phyloP scores from a whole-genome alignment of 495 filamentous ascomycete species.

The Trichoderma gamsii region DNA sequence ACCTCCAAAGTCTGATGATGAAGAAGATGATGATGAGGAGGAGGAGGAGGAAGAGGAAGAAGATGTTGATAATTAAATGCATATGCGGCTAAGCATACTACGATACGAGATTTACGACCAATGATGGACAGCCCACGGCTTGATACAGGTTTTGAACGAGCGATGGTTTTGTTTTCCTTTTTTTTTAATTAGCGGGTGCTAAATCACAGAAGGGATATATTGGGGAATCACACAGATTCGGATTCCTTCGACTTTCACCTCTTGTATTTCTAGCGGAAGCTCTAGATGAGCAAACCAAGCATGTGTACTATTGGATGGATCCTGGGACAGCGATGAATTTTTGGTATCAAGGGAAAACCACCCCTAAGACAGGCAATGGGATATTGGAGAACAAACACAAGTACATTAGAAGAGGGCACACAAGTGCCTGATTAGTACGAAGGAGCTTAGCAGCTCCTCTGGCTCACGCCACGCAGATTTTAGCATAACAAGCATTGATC shows the following conservation, averaged over 20 bases:
- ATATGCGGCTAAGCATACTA: background rate
- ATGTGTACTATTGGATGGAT: background rate
- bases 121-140: no score
- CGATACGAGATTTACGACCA: background rate
- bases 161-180: background rate
- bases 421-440: background rate
- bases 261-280: background rate
- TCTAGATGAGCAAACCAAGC: background rate
- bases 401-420: background rate
- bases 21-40: conserved; percentile 49
- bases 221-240: background rate
- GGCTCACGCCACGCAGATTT: background rate
- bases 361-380: background rate
- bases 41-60: conserved; percentile 39
- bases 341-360: background rate
- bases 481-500: background rate
- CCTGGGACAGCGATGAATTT: background rate
- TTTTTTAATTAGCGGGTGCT: background rate
- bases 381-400: background rate
- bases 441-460: background rate
- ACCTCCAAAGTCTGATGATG: conserved; percentile 57
- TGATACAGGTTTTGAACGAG: background rate
- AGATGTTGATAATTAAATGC: conserved; percentile 18
- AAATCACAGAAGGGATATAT: background rate
- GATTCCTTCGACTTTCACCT: background rate